Evolutionary conservation across 805 yeast genomes (phyloP), one percentile per base, ranked within the genome.

Genomic region (Yamadazyma scolyti): DNA sequence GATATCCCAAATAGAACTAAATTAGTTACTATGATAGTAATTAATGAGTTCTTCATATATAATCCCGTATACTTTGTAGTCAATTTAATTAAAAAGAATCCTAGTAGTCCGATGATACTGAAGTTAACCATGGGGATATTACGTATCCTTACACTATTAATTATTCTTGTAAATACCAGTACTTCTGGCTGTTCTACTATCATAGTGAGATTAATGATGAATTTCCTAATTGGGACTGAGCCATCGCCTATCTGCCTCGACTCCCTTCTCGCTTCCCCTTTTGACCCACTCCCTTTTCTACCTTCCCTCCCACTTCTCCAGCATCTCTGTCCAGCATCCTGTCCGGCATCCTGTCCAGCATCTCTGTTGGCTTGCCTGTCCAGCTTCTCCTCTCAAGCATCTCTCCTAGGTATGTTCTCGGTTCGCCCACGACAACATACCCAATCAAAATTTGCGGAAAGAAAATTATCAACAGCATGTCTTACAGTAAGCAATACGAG

Each of bases 1-100:
- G 97, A 88, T n/a, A 87, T 77, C 0, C 96, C 96, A 53, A 79
- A 85, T 4, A 90, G 63, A 4, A 89, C 77, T 17, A 84, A 58
- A 49, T 90, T 90, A 1, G 96, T 81, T 15, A 79, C 74, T 36
- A 86, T 73, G 21, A 88, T 84, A 10, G 96, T 86, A n/a, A 81
- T 53, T 18, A 87, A 56, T 2, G 93, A 79, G 28, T 77, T 75
- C 35, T 61, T 67, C 38, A 73, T 71, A 53, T 88, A 88, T 33
- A 81, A 48, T 6, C 61, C 63, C 30, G 77, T 77, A 48, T 82
- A 82, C 30, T 68, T 65, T 17, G 75, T 65, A 6, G 85, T 73
- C 29, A 79, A 61, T 34, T 69, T 71, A 33, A 69, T 44, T 9
- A 83, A 52, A 22, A 79, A 61, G 20, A 50, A 46, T 2, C 77